Conservation (phyloP, 306 rosid species). For the Sechiopsis laciniata region DNA sequence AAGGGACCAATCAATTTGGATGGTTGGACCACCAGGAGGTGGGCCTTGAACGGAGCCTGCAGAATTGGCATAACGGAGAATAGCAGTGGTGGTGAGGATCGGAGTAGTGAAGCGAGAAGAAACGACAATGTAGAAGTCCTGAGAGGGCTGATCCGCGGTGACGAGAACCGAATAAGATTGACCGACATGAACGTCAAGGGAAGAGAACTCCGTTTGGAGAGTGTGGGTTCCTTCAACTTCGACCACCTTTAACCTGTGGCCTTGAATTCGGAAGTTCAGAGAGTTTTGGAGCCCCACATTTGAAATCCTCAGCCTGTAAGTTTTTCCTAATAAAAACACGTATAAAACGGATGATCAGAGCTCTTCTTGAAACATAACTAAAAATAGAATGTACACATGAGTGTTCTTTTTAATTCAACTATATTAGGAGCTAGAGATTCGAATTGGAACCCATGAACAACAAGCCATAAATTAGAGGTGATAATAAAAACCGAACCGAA, state of each 20-base stretch:
- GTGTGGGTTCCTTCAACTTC: slow-evolving; percentile 98
- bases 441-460: no score
- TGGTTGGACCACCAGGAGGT: slow-evolving; percentile 96
- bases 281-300: slow-evolving; percentile 83
- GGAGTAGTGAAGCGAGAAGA: slow-evolving; percentile 60
- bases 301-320: slow-evolving; percentile 88
- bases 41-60: slow-evolving; percentile 76
- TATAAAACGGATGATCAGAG: background rate
- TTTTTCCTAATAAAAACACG: slow-evolving; percentile 51
- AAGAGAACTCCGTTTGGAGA: slow-evolving; percentile 73
- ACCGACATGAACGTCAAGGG: slow-evolving; percentile 82
- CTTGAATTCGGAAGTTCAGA: slow-evolving; percentile 80
- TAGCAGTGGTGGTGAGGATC: slow-evolving; percentile 57
- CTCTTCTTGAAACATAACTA: background rate
- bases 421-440: no score
- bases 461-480: no score
- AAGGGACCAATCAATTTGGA: slow-evolving; percentile 92
- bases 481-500: no score
- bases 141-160: slow-evolving; percentile 82
- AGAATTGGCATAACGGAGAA: slow-evolving; percentile 76
- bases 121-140: slow-evolving; percentile 68
- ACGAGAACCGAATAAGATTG: slow-evolving; percentile 84
- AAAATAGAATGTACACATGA: background rate
- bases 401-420: no score
- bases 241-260: slow-evolving; percentile 73